These are phyloP conservation scores for Strobilomyces confusus DNA, from an alignment of 768 basidiomycete genomes.

Conservation along the genomic window DNA sequence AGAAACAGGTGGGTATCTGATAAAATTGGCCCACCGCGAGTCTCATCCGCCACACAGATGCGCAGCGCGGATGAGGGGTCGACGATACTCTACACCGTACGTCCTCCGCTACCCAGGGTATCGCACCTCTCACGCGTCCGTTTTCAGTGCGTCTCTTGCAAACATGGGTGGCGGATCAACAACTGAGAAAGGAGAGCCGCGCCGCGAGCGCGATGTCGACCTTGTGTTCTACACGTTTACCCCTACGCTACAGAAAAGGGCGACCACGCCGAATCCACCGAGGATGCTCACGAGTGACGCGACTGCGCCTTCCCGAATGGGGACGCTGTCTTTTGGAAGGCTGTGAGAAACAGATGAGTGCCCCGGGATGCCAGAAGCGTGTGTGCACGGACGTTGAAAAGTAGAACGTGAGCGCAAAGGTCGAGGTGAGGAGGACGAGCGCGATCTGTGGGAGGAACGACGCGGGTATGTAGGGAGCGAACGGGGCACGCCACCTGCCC, in stretches of 20 bases:
- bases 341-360: constrained; percentile 38
- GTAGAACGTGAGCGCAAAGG: constrained; percentile 87
- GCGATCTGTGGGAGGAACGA: constrained; percentile 70
- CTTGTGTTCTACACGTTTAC: constrained; percentile 29
- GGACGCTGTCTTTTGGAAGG: constrained; percentile 68
- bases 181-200: constrained; percentile 40
- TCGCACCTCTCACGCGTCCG: constrained; percentile 11
- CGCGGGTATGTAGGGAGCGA: constrained; percentile 67
- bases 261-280: constrained; percentile 86
- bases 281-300: constrained; percentile 72
- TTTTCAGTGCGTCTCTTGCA: constrained; percentile 66
- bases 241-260: constrained; percentile 55
- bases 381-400: constrained; percentile 68
- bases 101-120: too few relatives aligned
- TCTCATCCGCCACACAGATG: constrained; percentile 41
- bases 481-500: too few relatives aligned
- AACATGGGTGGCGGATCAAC: constrained; percentile 79
- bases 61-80: constrained; percentile 94
- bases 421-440: constrained; percentile 63
- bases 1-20: constrained; percentile 62
- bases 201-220: neutral
- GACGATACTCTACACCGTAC: constrained; percentile 89
- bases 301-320: constrained; percentile 63
- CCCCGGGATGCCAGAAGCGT: neutral
- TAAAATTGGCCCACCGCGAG: neutral